Evolutionary conservation across 768 basidiomycete genomes (phyloP), one percentile per base, ranked within the genome.

Genomic region (Kwoniella mangroviensis): DNA sequence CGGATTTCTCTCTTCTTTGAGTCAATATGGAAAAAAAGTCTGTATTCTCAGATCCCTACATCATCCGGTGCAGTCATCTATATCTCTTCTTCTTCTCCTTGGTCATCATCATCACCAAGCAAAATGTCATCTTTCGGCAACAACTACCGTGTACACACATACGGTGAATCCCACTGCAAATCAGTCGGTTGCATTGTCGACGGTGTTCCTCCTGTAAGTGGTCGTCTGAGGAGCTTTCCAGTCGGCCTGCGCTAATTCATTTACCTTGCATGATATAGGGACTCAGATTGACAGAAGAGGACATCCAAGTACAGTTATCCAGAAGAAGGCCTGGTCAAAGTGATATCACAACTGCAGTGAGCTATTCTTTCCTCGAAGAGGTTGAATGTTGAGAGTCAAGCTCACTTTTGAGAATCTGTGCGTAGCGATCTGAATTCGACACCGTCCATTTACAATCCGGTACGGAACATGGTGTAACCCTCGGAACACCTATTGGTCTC

Each of bases 161-260:
- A 92, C 81, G 97, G 97, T 69, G 97, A 99, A 86, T 94, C 92
- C 73, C 97, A 99, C 83, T 98, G 97, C 82, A 89, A 92, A 40
- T 95, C 93, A 15, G 97, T 98, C 43, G 97, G 97, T 15, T 94
- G 93, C 43, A 98, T 99, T 84, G 89, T 99, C 77, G 97, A 98
- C 81, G 97, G 97, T 42, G 94, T 94, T 74, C 96, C 96, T 63
- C 96, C 96, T 49, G 96, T 97, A 84, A 42, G 63, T 49, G 26
- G 60, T 19, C 34, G 6, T 66, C 58, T 21, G 54, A 42, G 24
- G 55, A 3, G 12, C 58, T 12, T 22, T 19, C 41, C 40, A 15
- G 19, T 60, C 58, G 69, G 67, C 57, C 26, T 40, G 62, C 55
- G 67, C 66, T 75, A 63, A 74, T 63, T 15, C 43, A 24, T 26